Base-by-base conservation (phyloP, 495 filamentous ascomycete genomes). In the Talaromyces thailandensis region DNA sequence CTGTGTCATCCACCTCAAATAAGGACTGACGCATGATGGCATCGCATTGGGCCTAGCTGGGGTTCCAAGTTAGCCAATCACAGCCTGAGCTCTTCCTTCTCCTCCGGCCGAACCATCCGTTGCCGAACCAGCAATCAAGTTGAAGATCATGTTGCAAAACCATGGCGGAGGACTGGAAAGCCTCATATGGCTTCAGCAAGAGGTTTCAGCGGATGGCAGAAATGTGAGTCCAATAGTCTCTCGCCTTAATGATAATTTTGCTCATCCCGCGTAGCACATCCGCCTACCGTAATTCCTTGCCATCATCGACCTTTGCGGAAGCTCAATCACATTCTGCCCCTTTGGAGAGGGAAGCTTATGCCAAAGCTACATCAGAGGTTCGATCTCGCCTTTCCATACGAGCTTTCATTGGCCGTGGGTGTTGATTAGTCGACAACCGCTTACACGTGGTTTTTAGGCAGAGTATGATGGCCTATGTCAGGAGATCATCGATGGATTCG, bases 401-500 rank as follows among this genome's bases (percentile, higher is more conserved):
- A 57, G 2, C 24, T 1, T 35, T 57, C 4, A 21, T 35, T 23
- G 5, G 9, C 16, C 6, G 21, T 48, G 2, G 18, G 2, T 53
- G 3, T 53, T 11, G 12, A 21, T 14, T 16, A 28, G 12, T 26
- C 24, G 55, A 35, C 7, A 25, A 35, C 29, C 21, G 55, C 55
- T 57, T 31, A 50, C 18, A 60, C 16, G 40, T 59, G 16, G 12
- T 48, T 55, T 14, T 12, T 63, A 84, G 81, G 76, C 75, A 58
- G 75, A 79, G 64, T 84, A 85, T 69, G 69, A 79, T 23, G 70
- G 60, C 11, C 65, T 71, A 48, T 81, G 76, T 51, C 74, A 78
- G 60, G 63, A 74, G 57, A 74, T 73, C 24, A 74, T 79, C 58
- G 75, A 79, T 56, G 68, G 64, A 35, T 69, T 75, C 18, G 73